phyloP scores from a whole-genome alignment of 805 yeast species.

The Myxozyma mucilagina region DNA sequence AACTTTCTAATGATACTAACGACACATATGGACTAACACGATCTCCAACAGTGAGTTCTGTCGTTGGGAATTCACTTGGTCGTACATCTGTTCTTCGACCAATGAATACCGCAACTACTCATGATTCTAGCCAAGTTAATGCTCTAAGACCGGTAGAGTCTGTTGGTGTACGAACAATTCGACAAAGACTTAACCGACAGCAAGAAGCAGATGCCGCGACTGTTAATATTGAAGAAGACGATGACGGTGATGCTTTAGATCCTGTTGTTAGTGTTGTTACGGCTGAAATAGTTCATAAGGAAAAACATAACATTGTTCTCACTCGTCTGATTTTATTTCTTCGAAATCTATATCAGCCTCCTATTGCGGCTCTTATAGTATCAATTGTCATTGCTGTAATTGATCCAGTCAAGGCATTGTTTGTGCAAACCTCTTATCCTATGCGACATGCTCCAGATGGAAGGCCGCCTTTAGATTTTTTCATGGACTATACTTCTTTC shows the following conservation, averaged over 20 bases:
- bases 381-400: constrained; percentile 72
- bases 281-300: constrained; percentile 9
- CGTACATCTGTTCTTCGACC: neutral
- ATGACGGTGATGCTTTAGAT: constrained; percentile 31
- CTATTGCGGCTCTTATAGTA: constrained; percentile 65
- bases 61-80: too few relatives aligned
- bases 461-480: constrained; percentile 76
- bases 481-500: constrained; percentile 78
- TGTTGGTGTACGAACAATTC: constrained; percentile 18
- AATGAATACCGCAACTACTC: neutral
- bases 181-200: constrained; percentile 7
- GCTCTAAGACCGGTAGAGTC: constrained; percentile 12
- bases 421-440: constrained; percentile 48
- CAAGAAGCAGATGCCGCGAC: constrained; percentile 2
- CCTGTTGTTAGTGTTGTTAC: constrained; percentile 30
- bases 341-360: constrained; percentile 66
- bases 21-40: neutral
- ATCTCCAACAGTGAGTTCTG: neutral
- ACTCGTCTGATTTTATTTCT: constrained; percentile 32
- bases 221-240: neutral
- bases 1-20: neutral
- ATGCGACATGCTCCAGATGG: constrained; percentile 81
- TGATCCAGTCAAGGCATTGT: constrained; percentile 80
- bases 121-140: neutral
- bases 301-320: constrained; percentile 2